A percentile compares a stretch with the other conserved stretches of the same genome.
Conservation (phyloP, 306 rosid genomes). For the Canavalia gladiata region DNA sequence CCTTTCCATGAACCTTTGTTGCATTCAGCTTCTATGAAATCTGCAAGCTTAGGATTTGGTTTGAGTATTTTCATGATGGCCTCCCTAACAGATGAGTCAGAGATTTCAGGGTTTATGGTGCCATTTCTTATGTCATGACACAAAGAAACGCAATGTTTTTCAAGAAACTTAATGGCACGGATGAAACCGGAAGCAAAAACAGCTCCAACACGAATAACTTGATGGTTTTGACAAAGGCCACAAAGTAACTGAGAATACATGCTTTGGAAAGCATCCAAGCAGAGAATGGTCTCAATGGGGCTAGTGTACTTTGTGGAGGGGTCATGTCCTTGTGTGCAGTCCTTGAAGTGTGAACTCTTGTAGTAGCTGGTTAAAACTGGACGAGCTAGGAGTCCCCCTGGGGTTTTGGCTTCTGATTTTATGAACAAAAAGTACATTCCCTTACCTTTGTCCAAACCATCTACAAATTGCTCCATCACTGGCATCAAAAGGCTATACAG, state of each 20-base stretch:
- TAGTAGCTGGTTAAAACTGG: conserved; percentile 65
- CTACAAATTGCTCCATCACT: conserved; percentile 62
- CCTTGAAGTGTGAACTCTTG: conserved; percentile 63
- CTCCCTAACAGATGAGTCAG: conserved; percentile 56
- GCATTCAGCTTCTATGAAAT: conserved; percentile 59
- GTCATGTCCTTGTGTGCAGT: conserved; percentile 40
- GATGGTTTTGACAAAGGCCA: conserved; percentile 59
- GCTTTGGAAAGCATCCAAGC: conserved; percentile 68
- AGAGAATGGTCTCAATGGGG: conserved; percentile 65
- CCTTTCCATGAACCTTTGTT: conserved; percentile 61
- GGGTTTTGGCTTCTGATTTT: conserved; percentile 63
- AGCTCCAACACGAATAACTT: conserved; percentile 73
- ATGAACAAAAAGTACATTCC: conserved; percentile 68
- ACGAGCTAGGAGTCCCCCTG: conserved; percentile 63
- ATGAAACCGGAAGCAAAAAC: conserved; percentile 80
- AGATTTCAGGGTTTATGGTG: conserved; percentile 50
- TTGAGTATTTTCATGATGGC: conserved; percentile 59
- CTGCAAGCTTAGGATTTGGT: conserved; percentile 62
- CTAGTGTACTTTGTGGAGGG: conserved; percentile 65
- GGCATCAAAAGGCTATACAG: conserved; percentile 68
- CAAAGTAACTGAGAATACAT: conserved; percentile 76
- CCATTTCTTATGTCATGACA: conserved; percentile 63
- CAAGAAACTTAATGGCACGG: conserved; percentile 67
- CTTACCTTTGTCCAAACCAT: conserved; percentile 64
- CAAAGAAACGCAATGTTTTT: conserved; percentile 60